A percentile compares a stretch with the other conserved stretches of the same genome.
These are phyloP conservation scores for Jatropha curcas DNA, from an alignment of 345 rosid genomes.

Conservation along the genomic window DNA sequence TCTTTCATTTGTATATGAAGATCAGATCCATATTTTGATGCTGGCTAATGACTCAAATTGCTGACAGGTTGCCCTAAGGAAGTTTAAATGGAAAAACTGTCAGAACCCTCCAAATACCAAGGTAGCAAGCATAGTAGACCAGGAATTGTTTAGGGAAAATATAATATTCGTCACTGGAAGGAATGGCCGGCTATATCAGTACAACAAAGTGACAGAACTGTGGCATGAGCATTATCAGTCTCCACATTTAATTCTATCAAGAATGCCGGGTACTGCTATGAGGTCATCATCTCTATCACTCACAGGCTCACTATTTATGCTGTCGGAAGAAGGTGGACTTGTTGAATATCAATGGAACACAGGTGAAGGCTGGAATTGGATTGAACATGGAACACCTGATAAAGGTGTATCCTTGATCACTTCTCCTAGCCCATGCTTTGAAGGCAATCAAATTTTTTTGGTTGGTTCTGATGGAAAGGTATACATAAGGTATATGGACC, in stretches of 20 bases:
- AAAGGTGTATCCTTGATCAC: conserved; percentile 50
- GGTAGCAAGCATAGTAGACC: conserved; percentile 60
- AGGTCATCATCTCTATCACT: conserved; percentile 44
- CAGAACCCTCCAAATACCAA: conserved; percentile 49
- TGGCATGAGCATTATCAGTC: conserved; percentile 78
- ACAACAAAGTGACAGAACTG: conserved; percentile 58
- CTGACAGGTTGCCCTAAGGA: conserved; percentile 55
- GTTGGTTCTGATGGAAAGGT: conserved; percentile 63
- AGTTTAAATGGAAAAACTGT: conserved; percentile 67
- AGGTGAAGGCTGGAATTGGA: conserved; percentile 67
- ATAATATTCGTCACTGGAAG: conserved; percentile 51
- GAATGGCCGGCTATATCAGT: conserved; percentile 56
- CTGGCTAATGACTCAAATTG: conserved; percentile 8
- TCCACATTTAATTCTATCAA: conserved; percentile 53
- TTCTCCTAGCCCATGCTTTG: conserved; percentile 64
- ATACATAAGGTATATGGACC: conserved; percentile 56
- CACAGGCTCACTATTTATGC: conserved; percentile 67
- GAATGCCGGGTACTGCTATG: conserved; percentile 50
- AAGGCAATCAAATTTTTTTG: conserved; percentile 49
- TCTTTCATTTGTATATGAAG: not conserved
- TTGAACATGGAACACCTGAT: conserved; percentile 62
- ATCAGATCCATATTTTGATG: not conserved
- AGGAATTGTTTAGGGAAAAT: conserved; percentile 58
- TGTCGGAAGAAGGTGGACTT: conserved; percentile 57
- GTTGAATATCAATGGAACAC: conserved; percentile 71